These are phyloP conservation scores for Alternaria sp. DNA, from an alignment of 2,329 filamentous ascomycete genomes.

Conservation along the genomic window DNA sequence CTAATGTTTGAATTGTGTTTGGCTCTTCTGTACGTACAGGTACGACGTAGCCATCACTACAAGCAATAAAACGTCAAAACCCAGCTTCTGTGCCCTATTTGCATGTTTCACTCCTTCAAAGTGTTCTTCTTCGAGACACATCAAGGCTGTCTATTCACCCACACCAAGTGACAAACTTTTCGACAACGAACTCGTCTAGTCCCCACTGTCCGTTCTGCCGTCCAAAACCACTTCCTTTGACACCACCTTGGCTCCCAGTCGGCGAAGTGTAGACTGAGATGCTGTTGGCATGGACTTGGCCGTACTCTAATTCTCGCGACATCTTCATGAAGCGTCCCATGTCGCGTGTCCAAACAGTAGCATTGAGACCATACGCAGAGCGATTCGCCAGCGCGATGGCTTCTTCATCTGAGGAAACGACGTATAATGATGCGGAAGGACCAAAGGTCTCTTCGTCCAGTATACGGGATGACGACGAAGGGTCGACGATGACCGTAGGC, in stretches of 20 bases:
- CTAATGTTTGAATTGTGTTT: neutral
- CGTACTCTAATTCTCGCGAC: constrained; percentile 57
- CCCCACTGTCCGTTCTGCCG: constrained; percentile 55
- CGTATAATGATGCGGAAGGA: constrained; percentile 73
- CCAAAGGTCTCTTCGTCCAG: constrained; percentile 80
- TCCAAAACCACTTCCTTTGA: constrained; percentile 58
- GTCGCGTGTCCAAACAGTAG: constrained; percentile 71
- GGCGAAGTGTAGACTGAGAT: constrained; percentile 58
- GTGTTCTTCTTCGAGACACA: neutral
- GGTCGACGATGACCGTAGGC: constrained; percentile 65
- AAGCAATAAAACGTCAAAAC: neutral
- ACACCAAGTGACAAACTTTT: constrained; percentile 49
- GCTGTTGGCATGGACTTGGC: constrained; percentile 56
- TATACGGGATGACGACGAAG: constrained; percentile 73
- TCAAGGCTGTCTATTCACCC: constrained; percentile 16
- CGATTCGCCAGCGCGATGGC: constrained; percentile 81
- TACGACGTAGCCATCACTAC: neutral
- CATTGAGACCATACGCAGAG: constrained; percentile 77
- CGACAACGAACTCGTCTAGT: constrained; percentile 54
- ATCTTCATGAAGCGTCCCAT: constrained; percentile 62
- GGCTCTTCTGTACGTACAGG: neutral
- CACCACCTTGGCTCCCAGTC: constrained; percentile 56
- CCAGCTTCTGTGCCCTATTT: neutral
- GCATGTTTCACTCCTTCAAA: too few species aligned
- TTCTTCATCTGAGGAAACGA: constrained; percentile 72